These are phyloP conservation scores for Pythium pyrilobum DNA, from an alignment of 352 stramenopile genomes.

Conservation along the genomic window DNA sequence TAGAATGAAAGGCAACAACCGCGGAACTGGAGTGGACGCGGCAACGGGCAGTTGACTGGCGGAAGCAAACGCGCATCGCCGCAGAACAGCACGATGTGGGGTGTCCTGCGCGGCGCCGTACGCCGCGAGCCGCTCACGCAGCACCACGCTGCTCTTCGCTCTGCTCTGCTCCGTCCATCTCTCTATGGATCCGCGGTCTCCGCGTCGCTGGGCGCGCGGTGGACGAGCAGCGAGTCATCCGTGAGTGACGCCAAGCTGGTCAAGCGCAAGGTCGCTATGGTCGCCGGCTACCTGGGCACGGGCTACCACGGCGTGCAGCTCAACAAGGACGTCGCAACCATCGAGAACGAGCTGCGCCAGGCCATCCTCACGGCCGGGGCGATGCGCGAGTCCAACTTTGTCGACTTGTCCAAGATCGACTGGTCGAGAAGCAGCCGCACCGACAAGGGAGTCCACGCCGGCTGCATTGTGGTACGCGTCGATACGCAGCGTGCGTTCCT, in stretches of 20 bases:
- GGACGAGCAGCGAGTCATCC: background rate
- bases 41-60: background rate
- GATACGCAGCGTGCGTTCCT: background rate
- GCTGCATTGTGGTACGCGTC: constrained; percentile 79
- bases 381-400: constrained; percentile 87
- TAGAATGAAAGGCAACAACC: constrained; percentile 10
- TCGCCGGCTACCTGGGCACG: constrained; percentile 79
- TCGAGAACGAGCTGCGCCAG: constrained; percentile 76
- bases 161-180: background rate
- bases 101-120: background rate
- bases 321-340: constrained; percentile 74
- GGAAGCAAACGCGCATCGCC: background rate
- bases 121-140: background rate
- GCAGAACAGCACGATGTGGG: constrained; percentile 4
- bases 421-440: constrained; percentile 88
- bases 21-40: background rate
- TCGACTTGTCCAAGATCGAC: constrained; percentile 84
- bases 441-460: constrained; percentile 90
- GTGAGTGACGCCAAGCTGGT: constrained; percentile 27
- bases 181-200: background rate
- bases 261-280: constrained; percentile 88
- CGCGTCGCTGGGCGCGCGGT: background rate
- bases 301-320: constrained; percentile 72
- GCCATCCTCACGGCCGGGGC: constrained; percentile 76
- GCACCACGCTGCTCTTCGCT: background rate